These are phyloP conservation scores for Sugiyamaella mastotermitis DNA, from an alignment of 805 yeast species.

Conservation along the genomic window DNA sequence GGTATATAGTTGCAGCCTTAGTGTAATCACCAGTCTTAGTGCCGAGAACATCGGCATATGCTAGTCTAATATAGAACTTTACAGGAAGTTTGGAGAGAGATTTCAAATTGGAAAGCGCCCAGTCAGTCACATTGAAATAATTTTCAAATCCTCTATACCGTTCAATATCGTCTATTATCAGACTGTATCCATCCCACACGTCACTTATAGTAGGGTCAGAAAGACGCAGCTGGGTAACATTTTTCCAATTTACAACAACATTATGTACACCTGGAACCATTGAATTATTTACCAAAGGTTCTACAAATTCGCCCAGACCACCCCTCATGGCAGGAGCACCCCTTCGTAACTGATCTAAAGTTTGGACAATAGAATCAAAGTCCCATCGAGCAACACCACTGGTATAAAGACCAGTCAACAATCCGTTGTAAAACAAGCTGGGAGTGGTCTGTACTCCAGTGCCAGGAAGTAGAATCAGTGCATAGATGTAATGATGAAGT, in stretches of 20 bases:
- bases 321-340: constrained; percentile 50
- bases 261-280: constrained; percentile 18
- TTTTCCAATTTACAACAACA: constrained; percentile 18
- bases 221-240: constrained; percentile 7
- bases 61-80: constrained; percentile 19
- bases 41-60: constrained; percentile 14
- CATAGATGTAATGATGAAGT: constrained; percentile 46
- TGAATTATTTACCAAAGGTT: constrained; percentile 12
- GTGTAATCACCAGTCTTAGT: constrained; percentile 20
- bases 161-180: constrained; percentile 76
- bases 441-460: constrained; percentile 49
- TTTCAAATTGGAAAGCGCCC: constrained; percentile 23
- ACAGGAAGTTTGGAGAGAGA: constrained; percentile 6
- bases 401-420: constrained; percentile 69
- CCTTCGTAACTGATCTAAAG: constrained; percentile 57
- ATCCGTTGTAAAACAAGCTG: constrained; percentile 68
- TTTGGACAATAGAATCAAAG: constrained; percentile 81
- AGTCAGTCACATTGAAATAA: constrained; percentile 37
- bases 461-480: constrained; percentile 74
- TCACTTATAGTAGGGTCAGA: constrained; percentile 2
- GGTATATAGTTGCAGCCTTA: constrained; percentile 15
- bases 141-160: constrained; percentile 52
- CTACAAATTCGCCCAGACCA: constrained; percentile 25
- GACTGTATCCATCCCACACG: constrained; percentile 45
- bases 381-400: constrained; percentile 94